Evolutionary conservation across 1,139 yeast genomes (phyloP).

Genomic region (Candida albicans): DNA sequence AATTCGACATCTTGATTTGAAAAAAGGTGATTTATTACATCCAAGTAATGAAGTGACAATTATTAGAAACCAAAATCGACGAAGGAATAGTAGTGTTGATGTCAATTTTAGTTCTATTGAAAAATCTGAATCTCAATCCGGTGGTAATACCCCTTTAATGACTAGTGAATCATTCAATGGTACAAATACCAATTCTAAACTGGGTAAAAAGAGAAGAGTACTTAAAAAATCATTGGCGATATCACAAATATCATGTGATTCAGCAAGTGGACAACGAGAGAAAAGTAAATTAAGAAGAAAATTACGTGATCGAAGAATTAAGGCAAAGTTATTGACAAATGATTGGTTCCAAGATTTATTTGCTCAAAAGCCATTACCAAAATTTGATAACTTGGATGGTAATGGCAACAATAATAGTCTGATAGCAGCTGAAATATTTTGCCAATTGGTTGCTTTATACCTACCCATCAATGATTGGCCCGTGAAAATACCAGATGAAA

Average conservation of each 20-base stretch:
- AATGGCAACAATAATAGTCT: neutral
- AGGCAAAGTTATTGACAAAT: conserved; percentile 19
- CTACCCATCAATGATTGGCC: conserved; percentile 21
- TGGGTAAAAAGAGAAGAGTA: conserved; percentile 11
- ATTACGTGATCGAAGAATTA: conserved; percentile 21
- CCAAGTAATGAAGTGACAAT: conserved; percentile 18
- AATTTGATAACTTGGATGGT: conserved; percentile 1
- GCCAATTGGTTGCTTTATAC: conserved; percentile 16
- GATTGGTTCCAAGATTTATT: conserved; percentile 18
- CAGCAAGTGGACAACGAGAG: conserved; percentile 17
- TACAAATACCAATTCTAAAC: neutral
- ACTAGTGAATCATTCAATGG: neutral
- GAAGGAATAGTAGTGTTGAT: conserved; percentile 16
- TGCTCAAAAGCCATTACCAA: conserved; percentile 12
- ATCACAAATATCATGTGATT: conserved; percentile 15
- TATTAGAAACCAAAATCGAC: conserved; percentile 12
- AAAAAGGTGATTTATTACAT: conserved; percentile 22
- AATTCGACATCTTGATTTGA: conserved; percentile 21
- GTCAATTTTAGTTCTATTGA: conserved; percentile 3
- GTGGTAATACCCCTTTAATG: no score
- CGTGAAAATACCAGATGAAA: conserved; percentile 10
- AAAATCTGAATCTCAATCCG: neutral
- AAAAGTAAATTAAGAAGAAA: conserved; percentile 21
- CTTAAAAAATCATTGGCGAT: conserved; percentile 16
- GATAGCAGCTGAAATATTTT: conserved; percentile 14